Evolutionary conservation across 2,329 filamentous ascomycete species (phyloP).

Genomic region (Verticillium dahliae): DNA sequence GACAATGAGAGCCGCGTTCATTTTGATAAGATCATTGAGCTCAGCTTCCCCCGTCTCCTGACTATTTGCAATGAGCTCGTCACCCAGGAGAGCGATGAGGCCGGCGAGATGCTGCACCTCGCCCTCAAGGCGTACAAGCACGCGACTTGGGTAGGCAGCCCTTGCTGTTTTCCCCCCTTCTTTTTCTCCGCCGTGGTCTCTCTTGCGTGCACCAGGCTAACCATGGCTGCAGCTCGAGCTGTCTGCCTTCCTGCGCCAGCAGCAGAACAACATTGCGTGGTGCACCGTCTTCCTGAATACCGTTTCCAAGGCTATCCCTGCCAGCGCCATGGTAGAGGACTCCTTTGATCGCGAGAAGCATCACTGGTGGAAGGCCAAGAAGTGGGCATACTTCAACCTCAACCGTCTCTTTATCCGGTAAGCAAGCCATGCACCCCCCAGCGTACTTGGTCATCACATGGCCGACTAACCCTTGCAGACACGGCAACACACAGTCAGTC

Average conservation of each 20-base stretch:
- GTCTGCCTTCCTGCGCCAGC: constrained; percentile 67
- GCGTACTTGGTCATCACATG: not conserved
- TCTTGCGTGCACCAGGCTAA: constrained; percentile 8
- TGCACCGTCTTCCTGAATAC: constrained; percentile 91
- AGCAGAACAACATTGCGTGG: constrained; percentile 85
- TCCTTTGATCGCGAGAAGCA: constrained; percentile 82
- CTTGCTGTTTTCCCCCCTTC: not conserved
- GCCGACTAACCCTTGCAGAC: constrained; percentile 46
- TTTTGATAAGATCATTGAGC: constrained; percentile 90
- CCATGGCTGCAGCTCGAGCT: constrained; percentile 64
- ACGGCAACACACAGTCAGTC: constrained; percentile 67
- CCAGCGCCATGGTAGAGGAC: constrained; percentile 69
- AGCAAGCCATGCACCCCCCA: constrained; percentile 13
- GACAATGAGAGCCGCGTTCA: constrained; percentile 72
- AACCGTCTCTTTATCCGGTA: constrained; percentile 92
- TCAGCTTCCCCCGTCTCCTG: constrained; percentile 82
- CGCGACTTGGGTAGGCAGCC: constrained; percentile 70
- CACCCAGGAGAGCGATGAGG: constrained; percentile 86
- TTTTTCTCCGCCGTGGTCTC: not conserved
- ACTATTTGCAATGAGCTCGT: constrained; percentile 83
- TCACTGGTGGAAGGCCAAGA: constrained; percentile 99
- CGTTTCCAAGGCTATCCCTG: constrained; percentile 77
- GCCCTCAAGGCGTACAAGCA: constrained; percentile 98
- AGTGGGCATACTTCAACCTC: constrained; percentile 97
- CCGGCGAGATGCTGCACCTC: constrained; percentile 92